Base-by-base conservation (phyloP, 495 filamentous ascomycete genomes). In the Daldinia caldariorum region DNA sequence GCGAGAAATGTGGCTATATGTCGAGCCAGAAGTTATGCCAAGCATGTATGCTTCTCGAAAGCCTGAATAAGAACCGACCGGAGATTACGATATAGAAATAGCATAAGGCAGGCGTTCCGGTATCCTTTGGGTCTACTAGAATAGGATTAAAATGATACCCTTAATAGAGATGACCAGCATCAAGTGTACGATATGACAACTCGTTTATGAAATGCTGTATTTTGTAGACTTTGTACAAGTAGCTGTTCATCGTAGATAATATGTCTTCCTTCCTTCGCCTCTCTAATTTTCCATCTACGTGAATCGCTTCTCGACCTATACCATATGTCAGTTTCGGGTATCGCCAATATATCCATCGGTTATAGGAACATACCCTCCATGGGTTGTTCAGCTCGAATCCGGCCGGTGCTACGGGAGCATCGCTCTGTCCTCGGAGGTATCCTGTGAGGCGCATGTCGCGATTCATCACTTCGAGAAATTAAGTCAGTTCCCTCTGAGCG, bases 21-120 rank as follows among this genome's bases (percentile, higher is more conserved):
- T 97, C 94, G 0, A 97, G 93, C 75, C 95, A 98, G 78, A 84
- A 86, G n/a, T 87, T 97, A 45, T 99, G 95, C 80, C 96, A 99
- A 79, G 95, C 95, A 0, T 99, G 95, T 80, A 89, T 87, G 62
- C 83, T 99, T 16, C 86, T 99, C 12, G 94, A 98, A 68, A 92
- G 92, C 0, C 78, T 99, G 65, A 98, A 97, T 75, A 96, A 94
- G 82, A 97, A 92, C 73, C 81, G 94, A 37, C 90, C 95, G 20
- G 91, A 90, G 81, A 92, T 89, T 61, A 56, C 53, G 14, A 56
- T 56, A 34, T 56, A 76, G 77, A 72, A 34, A 31, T 59, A 29
- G 14, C n/a, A 58, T 58, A 35, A 35, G 56, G 63, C 20, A 35
- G 64, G 64, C 58, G 67, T 67, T 67, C 31, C 22, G 58, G 68